Conservation (phyloP, 352 stramenopile genomes). For the Globisporangium carolinianum region DNA sequence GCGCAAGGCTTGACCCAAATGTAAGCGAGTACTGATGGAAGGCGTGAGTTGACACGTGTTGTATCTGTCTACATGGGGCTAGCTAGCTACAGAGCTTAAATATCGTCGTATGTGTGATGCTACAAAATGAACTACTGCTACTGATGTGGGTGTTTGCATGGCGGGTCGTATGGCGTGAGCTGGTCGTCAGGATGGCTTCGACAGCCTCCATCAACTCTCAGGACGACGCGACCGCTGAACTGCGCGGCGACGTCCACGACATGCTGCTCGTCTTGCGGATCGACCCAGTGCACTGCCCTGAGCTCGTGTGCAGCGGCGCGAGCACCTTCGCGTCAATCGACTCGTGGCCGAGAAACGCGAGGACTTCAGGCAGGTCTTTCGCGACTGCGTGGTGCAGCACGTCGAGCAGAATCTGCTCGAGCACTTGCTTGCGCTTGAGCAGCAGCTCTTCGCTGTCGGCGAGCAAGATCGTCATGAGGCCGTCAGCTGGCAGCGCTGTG, state of each 20-base stretch:
- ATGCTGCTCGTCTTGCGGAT: slow-evolving; percentile 67
- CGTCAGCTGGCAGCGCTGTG: slow-evolving; percentile 56
- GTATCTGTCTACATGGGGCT: not conserved
- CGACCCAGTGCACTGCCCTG: slow-evolving; percentile 49
- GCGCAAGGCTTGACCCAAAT: no score
- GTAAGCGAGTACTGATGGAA: no score
- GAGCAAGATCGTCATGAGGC: slow-evolving; percentile 66
- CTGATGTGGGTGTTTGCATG: no score
- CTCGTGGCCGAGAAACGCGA: slow-evolving; percentile 57
- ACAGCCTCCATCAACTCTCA: not conserved
- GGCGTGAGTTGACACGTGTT: no score
- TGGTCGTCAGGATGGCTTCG: not conserved
- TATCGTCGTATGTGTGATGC: not conserved
- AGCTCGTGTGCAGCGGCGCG: slow-evolving; percentile 30
- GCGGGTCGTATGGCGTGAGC: not conserved
- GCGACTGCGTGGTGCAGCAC: slow-evolving; percentile 52
- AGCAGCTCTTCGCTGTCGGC: slow-evolving; percentile 63
- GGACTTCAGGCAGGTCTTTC: slow-evolving; percentile 58
- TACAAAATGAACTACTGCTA: not conserved
- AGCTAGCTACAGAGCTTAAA: not conserved
- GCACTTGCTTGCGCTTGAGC: slow-evolving; percentile 48
- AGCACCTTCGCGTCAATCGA: slow-evolving; percentile 42
- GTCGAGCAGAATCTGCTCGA: slow-evolving; percentile 47
- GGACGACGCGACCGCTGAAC: slow-evolving; percentile 11
- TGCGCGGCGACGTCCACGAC: slow-evolving; percentile 34